Evolutionary conservation across 2,329 filamentous ascomycete species (phyloP).

Genomic region (Lachnum nothofagi): DNA sequence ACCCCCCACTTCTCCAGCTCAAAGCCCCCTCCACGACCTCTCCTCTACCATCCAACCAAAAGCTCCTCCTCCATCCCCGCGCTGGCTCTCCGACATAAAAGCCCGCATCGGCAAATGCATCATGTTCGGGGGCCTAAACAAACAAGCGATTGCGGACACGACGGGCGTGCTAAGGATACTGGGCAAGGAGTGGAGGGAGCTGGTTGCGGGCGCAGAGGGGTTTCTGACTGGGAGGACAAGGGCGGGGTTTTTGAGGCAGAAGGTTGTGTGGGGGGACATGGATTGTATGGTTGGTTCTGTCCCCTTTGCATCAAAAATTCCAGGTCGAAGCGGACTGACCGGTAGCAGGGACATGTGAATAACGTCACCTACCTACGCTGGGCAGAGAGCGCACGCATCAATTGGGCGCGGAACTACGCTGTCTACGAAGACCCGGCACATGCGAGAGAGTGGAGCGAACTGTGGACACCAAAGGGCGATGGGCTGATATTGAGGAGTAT

Average conservation of each 20-base stretch:
- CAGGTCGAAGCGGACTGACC: not conserved
- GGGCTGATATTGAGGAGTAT: constrained; percentile 79
- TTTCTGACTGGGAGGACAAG: constrained; percentile 61
- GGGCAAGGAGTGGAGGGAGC: constrained; percentile 62
- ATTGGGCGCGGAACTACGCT: constrained; percentile 70
- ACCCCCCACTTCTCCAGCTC: too few relatives aligned
- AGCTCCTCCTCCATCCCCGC: constrained; percentile 32
- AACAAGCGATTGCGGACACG: constrained; percentile 54
- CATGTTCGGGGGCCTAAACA: constrained; percentile 51
- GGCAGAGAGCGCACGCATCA: constrained; percentile 74
- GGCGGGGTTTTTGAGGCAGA: constrained; percentile 58
- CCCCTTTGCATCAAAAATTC: constrained; percentile 1
- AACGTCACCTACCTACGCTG: constrained; percentile 80
- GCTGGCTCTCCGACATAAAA: constrained; percentile 67
- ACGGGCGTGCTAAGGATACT: constrained; percentile 53
- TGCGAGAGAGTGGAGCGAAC: constrained; percentile 58
- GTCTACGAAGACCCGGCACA: constrained; percentile 56
- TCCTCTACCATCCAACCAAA: not conserved
- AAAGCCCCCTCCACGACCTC: not conserved
- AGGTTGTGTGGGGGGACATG: constrained; percentile 82
- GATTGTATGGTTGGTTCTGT: constrained; percentile 51
- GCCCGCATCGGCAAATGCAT: constrained; percentile 68
- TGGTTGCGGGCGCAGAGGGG: constrained; percentile 70
- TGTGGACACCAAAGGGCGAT: constrained; percentile 60
- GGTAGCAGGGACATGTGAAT: constrained; percentile 68